phyloP scores from a whole-genome alignment of 441 rosid species.

The Pelargonium myrrhifolium region DNA sequence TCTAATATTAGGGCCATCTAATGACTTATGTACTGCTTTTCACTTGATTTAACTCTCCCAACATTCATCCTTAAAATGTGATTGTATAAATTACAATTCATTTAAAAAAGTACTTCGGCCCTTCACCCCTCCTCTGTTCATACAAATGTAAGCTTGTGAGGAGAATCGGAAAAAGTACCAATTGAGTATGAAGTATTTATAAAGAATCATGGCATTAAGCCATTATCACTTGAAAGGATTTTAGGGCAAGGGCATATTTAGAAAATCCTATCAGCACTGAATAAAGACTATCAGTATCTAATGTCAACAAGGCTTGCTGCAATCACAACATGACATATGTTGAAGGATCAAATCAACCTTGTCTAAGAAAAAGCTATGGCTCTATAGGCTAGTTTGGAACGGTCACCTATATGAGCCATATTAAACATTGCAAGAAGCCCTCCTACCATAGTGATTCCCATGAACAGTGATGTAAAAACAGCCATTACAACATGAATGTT shows the following conservation, averaged over 20 bases:
- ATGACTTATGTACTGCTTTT: neutral
- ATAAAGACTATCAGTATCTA: neutral
- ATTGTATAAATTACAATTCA: neutral
- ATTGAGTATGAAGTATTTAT: neutral
- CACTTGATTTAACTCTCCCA: neutral
- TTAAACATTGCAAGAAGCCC: slow-evolving; percentile 97
- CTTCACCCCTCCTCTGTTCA: too few species aligned
- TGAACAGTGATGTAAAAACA: slow-evolving; percentile 77
- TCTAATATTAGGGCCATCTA: neutral
- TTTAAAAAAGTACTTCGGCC: neutral
- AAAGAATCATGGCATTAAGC: neutral
- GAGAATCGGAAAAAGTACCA: neutral
- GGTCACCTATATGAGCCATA: slow-evolving; percentile 83
- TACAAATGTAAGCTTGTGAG: neutral
- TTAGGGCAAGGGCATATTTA: too few species aligned
- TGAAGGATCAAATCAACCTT: neutral
- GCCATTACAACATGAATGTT: slow-evolving; percentile 95
- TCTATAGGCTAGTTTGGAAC: slow-evolving; percentile 11
- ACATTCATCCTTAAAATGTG: neutral
- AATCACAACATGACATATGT: slow-evolving; percentile 10
- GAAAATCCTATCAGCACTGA: neutral
- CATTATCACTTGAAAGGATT: neutral
- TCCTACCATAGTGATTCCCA: slow-evolving; percentile 89
- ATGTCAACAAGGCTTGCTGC: slow-evolving; percentile 29
- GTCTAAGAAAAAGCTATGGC: neutral